Base-by-base conservation (phyloP, 306 rosid species). In the Quercus robur region DNA sequence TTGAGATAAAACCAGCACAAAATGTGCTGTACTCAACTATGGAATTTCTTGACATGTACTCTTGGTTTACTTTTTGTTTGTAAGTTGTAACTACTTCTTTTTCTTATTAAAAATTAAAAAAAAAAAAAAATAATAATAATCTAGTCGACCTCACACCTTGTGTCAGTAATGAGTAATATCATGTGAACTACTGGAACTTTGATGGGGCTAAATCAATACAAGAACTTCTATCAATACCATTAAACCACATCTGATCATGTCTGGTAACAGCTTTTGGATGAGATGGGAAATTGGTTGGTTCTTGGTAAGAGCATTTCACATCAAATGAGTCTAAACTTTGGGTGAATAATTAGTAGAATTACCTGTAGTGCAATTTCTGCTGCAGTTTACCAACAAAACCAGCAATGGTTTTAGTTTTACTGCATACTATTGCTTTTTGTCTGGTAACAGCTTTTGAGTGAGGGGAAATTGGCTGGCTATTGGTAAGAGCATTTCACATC, bases 1-100 rank as follows among this genome's bases (percentile, higher is more conserved):
- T 4, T 51, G 72, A 70, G 85, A 87, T 44, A 68, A 80, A 59
- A 63, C 84, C 46, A 79, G 80, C 82, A 84, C 78, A 64, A 73
- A 81, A 85, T 44, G 44, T 14, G 70, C 14, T 35, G 44, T 68
- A 38, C 4, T 74, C 80, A 81, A 77, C 44, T 82, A 26, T 75
- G 73, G 79, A 77, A 55, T 82, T 74, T 75, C 51, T 70, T 25
- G 13, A 52, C n/a, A 73, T 14, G 41, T 79, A 18, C 64, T 23
- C 79, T 75, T 31, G 71, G 70, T 46, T 80, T 72, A 75, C 44
- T 31, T 56, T 63, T 52, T 62, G 68, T 56, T 38, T 55, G 56
- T 38, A 38, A 38, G 46, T 38, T 38, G 55, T 33, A 5, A n/a
- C 30, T 2, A 20, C 58, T 26, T 2, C 0, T 38, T 38, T 38